Percentiles rank a stretch among this genome's conserved stretches.
Conservation (phyloP, 2,329 filamentous ascomycete genomes). For the Ophiostoma australiae region DNA sequence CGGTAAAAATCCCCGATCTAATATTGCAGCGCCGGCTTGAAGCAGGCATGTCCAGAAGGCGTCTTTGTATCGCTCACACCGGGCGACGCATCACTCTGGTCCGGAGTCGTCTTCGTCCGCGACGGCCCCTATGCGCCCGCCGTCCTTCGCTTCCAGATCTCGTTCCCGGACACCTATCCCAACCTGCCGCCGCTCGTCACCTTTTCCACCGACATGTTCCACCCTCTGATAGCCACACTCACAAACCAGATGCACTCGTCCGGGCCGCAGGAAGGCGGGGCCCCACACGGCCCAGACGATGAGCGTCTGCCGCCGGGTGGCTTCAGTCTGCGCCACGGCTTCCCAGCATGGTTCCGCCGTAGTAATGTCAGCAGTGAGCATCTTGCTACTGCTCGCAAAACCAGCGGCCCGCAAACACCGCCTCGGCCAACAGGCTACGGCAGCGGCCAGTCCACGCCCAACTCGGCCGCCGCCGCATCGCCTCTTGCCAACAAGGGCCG, state of each 20-base stretch:
- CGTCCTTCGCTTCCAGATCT: conserved; percentile 83
- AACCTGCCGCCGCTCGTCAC: conserved; percentile 74
- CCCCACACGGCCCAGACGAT: conserved; percentile 76
- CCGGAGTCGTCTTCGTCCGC: conserved; percentile 84
- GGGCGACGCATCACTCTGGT: conserved; percentile 77
- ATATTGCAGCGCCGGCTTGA: conserved; percentile 68
- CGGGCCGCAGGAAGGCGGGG: conserved; percentile 61
- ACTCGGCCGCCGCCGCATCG: conserved; percentile 6
- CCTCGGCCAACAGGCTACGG: conserved; percentile 29
- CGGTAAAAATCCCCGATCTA: no score
- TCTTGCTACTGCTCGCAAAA: not conserved
- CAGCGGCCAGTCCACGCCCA: conserved; percentile 33
- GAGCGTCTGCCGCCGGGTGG: conserved; percentile 81
- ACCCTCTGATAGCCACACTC: conserved; percentile 84
- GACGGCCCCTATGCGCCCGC: conserved; percentile 86
- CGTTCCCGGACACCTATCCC: conserved; percentile 78
- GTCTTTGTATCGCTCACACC: conserved; percentile 82
- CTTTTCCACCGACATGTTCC: conserved; percentile 90
- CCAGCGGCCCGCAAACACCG: conserved; percentile 24
- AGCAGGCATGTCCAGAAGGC: conserved; percentile 76
- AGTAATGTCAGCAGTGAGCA: not conserved
- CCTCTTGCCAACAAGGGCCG: not conserved
- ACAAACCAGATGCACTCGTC: conserved; percentile 94
- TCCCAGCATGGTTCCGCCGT: conserved; percentile 81
- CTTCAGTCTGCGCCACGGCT: conserved; percentile 85